A percentile compares a stretch with the other conserved stretches of the same genome.
phyloP scores from a whole-genome alignment of 2,329 filamentous ascomycete genomes.

The Trematosphaeria pertusa region DNA sequence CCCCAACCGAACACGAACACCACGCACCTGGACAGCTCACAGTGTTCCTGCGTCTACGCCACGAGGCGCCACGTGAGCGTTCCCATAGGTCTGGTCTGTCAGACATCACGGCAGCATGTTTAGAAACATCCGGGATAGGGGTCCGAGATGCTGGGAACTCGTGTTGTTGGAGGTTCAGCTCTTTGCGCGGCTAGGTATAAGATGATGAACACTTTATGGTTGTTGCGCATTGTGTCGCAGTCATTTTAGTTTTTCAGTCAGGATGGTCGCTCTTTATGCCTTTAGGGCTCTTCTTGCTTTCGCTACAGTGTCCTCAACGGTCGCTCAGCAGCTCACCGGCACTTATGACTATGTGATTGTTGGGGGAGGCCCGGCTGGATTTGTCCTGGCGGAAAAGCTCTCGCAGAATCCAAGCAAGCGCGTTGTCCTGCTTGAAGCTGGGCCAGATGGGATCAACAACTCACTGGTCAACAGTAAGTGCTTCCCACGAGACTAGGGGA shows the following conservation, averaged over 20 bases:
- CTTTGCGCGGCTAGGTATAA: too few species aligned
- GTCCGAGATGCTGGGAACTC: too few species aligned
- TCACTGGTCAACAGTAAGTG: background rate
- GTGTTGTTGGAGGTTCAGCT: too few species aligned
- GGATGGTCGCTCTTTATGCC: background rate
- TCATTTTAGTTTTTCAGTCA: too few species aligned
- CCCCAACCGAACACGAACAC: too few species aligned
- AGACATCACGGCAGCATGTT: too few species aligned
- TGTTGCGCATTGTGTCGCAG: too few species aligned
- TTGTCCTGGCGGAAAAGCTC: constrained; percentile 3
- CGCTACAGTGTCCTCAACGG: background rate
- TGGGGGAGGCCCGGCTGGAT: constrained; percentile 3
- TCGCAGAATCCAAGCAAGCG: constrained; percentile 1
- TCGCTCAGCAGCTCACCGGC: background rate
- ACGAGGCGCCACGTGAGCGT: background rate
- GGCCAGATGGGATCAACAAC: background rate
- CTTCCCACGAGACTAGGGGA: background rate
- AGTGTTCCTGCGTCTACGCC: background rate
- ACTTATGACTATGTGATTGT: constrained; percentile 5
- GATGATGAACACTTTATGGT: too few species aligned
- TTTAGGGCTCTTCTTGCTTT: background rate
- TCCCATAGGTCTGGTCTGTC: background rate
- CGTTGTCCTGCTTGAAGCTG: constrained; percentile 4
- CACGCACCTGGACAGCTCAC: background rate
- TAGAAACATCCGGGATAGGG: too few species aligned